phyloP scores from a whole-genome alignment of 2,329 filamentous ascomycete genomes.

The Colletotrichum navitas region DNA sequence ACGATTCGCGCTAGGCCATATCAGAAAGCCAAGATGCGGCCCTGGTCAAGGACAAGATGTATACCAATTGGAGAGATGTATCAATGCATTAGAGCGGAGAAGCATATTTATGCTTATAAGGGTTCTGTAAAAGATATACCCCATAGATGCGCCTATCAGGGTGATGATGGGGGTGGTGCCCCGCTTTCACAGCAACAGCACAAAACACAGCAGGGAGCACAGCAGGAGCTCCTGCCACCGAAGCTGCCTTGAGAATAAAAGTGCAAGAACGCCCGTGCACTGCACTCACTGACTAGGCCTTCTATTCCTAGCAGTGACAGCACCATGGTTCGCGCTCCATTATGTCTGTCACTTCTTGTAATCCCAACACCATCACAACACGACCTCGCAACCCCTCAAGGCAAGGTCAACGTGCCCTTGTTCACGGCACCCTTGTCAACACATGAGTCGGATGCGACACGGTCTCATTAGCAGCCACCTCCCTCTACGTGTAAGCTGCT shows the following conservation, averaged over 20 bases:
- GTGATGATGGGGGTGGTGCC: slow-evolving; percentile 1
- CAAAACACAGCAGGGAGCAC: too few species aligned
- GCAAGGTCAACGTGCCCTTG: slow-evolving; percentile 1
- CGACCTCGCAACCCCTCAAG: slow-evolving; percentile 1
- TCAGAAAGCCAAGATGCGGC: slow-evolving; percentile 38
- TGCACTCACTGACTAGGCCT: not conserved
- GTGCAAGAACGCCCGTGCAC: slow-evolving; percentile 19
- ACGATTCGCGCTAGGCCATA: slow-evolving; percentile 13
- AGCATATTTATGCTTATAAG: not conserved
- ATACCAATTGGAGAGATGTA: not conserved
- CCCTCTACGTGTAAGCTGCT: not conserved
- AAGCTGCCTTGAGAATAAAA: not conserved
- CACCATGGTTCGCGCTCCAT: not conserved
- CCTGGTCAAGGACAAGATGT: slow-evolving; percentile 18
- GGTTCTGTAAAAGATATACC: not conserved
- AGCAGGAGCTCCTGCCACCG: slow-evolving; percentile 1
- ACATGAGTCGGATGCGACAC: not conserved
- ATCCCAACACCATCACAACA: not conserved
- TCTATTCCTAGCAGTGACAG: slow-evolving; percentile 12
- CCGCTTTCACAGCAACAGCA: not conserved
- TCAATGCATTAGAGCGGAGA: not conserved
- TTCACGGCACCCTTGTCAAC: slow-evolving; percentile 9
- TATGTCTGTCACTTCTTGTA: too few species aligned
- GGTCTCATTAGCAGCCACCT: not conserved
- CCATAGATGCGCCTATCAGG: not conserved